Evolutionary conservation across 2,329 filamentous ascomycete genomes (phyloP), one percentile per base, ranked within the genome.

Genomic region (Epichloe festucae): DNA sequence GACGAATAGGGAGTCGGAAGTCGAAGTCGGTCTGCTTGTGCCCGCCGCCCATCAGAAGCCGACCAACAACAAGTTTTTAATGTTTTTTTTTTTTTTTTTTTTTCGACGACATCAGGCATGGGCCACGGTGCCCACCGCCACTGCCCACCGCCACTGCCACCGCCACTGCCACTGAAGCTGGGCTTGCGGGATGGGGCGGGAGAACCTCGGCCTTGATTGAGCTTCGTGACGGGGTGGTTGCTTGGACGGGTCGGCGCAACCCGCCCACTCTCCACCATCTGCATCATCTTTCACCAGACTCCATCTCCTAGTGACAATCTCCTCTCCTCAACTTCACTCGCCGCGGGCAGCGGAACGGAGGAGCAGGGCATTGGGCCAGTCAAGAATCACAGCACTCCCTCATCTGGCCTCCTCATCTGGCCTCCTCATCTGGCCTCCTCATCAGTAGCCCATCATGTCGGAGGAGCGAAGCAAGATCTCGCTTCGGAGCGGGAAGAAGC

Each of bases 391-490:
- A 35, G 14, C 27, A 12, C 17, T 7, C 36, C n/a, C 21, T 12
- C 23, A 35, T 14, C 31, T 35, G 31, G 42, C 17, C 42, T 11
- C 21, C 14, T 27, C 34, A 14, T 27, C 39, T 17, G 17, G 42
- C 17, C 42, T 11, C 21, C 14, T 27, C 34, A 14, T 27, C 39
- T 17, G 17, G 42, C 17, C 42, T 11, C 21, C 14, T 27, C 34
- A 14, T 27, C 39, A 42, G 38, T 27, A 39, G 52, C 53, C 46
- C 63, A 61, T 52, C 58, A 84, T 84, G 79, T 81, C 79, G 14
- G 79, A 83, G 58, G 78, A 81, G 59, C 72, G 74, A 57, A 75
- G 72, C 64, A 80, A 77, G 66, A 78, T 81, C 58, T 84, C 81
- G 53, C 73, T 85, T 52, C 74, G 81, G 40, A 82, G 73, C 63